Conservation (phyloP, 2,329 filamentous ascomycete genomes). For the Penicillium sp. region DNA sequence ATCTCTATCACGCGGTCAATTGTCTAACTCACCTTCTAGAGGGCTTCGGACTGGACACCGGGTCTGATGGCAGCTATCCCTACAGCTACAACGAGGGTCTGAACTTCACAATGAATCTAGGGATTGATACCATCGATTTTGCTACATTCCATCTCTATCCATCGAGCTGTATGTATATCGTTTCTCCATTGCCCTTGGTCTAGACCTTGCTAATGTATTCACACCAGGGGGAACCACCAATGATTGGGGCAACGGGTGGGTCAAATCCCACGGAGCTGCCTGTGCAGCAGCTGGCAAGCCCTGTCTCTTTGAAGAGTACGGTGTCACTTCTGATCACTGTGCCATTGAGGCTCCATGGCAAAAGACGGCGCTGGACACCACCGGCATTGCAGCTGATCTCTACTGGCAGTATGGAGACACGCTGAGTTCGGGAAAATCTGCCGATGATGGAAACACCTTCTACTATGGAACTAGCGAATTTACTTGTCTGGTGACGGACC, state of each 20-base stretch:
- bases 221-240: conserved; percentile 37
- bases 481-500: conserved; percentile 35
- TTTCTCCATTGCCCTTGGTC: not conserved
- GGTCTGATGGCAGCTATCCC: conserved; percentile 55
- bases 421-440: conserved; percentile 30
- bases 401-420: conserved; percentile 43
- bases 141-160: conserved; percentile 57
- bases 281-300: conserved; percentile 42
- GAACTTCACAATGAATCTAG: conserved; percentile 54
- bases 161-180: conserved; percentile 39
- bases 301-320: conserved; percentile 46
- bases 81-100: conserved; percentile 53
- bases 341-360: conserved; percentile 37
- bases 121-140: conserved; percentile 56
- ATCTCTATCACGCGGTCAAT: not conserved
- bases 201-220: not conserved
- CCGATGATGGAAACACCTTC: conserved; percentile 35
- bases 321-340: conserved; percentile 33
- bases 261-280: conserved; percentile 46
- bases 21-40: conserved; percentile 39
- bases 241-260: conserved; percentile 50
- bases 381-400: conserved; percentile 38
- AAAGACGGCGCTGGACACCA: conserved; percentile 34
- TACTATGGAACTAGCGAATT: conserved; percentile 35
- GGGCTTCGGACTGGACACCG: conserved; percentile 52